Conservation (phyloP, 192 early-diverging fungal genomes). For the Paraglomus occultum region DNA sequence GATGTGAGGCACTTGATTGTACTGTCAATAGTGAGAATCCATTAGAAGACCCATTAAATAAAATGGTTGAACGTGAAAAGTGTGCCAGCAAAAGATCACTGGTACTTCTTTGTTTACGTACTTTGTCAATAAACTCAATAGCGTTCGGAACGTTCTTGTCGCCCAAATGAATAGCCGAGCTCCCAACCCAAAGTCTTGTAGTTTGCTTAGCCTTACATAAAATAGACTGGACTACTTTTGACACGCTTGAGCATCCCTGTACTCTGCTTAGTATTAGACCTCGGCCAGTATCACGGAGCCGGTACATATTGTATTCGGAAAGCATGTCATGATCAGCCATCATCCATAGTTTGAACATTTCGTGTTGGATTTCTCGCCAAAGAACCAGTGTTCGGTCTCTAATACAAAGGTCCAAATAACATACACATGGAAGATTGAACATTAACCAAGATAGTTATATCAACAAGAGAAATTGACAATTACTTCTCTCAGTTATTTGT, state of each 20-base stretch:
- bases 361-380: slow-evolving; percentile 95
- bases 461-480: neutral
- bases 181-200: slow-evolving; percentile 89
- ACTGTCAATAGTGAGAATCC: slow-evolving; percentile 51
- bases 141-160: slow-evolving; percentile 99
- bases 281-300: slow-evolving; percentile 94
- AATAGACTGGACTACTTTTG: slow-evolving; percentile 84
- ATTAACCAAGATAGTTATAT: neutral
- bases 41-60: no score
- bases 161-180: slow-evolving; percentile 94
- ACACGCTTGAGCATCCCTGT: slow-evolving; percentile 82
- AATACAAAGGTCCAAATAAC: slow-evolving; percentile 28
- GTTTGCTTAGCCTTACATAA: slow-evolving; percentile 81
- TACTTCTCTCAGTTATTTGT: no score
- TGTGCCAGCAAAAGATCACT: neutral
- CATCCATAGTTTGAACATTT: slow-evolving; percentile 97
- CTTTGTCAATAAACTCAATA: slow-evolving; percentile 94
- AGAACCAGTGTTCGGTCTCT: slow-evolving; percentile 84
- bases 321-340: slow-evolving; percentile 89
- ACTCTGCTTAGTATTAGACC: slow-evolving; percentile 96
- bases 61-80: neutral
- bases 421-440: no score
- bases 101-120: no score
- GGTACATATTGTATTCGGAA: slow-evolving; percentile 66
- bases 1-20: slow-evolving; percentile 97